Conservation (phyloP, 345 rosid species). For the Salix purpurea region DNA sequence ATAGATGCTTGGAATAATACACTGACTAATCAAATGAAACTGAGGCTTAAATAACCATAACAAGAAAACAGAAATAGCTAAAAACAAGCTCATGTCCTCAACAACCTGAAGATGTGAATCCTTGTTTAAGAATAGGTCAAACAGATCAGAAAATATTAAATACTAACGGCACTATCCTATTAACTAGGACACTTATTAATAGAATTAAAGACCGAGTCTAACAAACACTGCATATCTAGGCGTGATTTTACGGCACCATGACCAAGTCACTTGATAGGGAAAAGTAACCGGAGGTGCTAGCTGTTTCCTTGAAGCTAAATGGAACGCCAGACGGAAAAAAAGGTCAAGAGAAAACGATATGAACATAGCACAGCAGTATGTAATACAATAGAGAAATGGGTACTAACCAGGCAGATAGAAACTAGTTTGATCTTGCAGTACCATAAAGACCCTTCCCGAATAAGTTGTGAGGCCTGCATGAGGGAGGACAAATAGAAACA, state of each 20-base stretch:
- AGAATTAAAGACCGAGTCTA: no score
- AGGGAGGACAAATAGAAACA: constrained; percentile 8
- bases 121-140: no score
- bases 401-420: constrained; percentile 39
- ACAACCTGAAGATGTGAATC: no score
- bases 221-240: no score
- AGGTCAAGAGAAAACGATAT: not conserved
- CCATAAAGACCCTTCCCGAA: constrained; percentile 80
- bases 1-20: no score
- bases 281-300: not conserved
- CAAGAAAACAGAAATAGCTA: no score
- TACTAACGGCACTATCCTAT: no score
- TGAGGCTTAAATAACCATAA: no score
- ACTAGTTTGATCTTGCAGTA: constrained; percentile 83
- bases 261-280: not conserved
- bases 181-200: no score
- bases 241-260: not conserved
- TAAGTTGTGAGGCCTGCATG: constrained; percentile 62
- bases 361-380: not conserved
- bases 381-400: not conserved
- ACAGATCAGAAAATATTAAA: no score
- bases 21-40: no score
- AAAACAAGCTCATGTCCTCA: no score
- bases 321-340: not conserved
- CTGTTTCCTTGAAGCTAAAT: not conserved